Evolutionary conservation across 2,329 filamentous ascomycete species (phyloP).

Genomic region (Alternaria incomplexa): DNA sequence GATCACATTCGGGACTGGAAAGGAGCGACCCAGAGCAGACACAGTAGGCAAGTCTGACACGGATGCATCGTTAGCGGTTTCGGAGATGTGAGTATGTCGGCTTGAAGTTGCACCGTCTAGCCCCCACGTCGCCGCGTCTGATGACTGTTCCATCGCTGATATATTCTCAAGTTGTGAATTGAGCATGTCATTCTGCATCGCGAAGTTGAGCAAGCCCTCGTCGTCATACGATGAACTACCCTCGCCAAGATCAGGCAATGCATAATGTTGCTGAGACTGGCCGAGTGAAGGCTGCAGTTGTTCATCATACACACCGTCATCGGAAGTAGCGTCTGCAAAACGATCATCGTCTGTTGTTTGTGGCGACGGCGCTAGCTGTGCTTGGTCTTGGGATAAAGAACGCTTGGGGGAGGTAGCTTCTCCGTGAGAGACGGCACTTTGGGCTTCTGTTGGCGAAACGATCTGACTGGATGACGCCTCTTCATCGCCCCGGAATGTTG

Average conservation of each 20-base stretch:
- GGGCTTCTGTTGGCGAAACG: neutral
- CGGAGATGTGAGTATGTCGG: constrained; percentile 15
- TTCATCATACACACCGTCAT: constrained; percentile 34
- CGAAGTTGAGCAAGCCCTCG: constrained; percentile 43
- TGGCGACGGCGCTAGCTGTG: constrained; percentile 29
- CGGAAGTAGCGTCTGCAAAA: constrained; percentile 51
- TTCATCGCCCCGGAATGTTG: neutral
- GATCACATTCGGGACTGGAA: constrained; percentile 10
- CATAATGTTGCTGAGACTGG: constrained; percentile 15
- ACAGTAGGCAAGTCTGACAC: constrained; percentile 29
- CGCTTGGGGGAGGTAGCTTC: neutral
- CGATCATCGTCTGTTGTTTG: constrained; percentile 49
- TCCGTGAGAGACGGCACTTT: constrained; percentile 2
- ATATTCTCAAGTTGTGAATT: constrained; percentile 29
- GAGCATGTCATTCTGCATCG: constrained; percentile 40
- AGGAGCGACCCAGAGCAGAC: constrained; percentile 31
- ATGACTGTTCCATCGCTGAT: constrained; percentile 3
- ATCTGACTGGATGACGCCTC: neutral
- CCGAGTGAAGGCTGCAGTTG: constrained; percentile 6
- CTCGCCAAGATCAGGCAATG: constrained; percentile 24
- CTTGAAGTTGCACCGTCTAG: constrained; percentile 17
- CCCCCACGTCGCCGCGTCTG: constrained; percentile 9
- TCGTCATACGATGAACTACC: constrained; percentile 44
- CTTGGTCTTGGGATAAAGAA: constrained; percentile 8
- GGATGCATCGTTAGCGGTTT: constrained; percentile 24